Base-by-base conservation (phyloP, 2,329 filamentous ascomycete genomes). In the Diaporthe vexans region DNA sequence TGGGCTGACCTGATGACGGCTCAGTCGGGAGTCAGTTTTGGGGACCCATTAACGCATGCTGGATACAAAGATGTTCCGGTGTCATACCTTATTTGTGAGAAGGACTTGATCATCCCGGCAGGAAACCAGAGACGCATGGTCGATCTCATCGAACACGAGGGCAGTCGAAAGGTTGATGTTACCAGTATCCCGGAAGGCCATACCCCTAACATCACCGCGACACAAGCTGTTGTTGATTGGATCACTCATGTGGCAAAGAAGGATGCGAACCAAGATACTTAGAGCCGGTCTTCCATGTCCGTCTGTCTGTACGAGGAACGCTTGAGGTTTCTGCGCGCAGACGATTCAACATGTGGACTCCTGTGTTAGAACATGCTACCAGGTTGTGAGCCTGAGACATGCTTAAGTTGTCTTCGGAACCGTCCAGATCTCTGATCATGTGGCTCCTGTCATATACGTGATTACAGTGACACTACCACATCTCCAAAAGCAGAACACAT, bases 151-250 rank as follows among this genome's bases (percentile, higher is more conserved):
- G 59, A 63, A 33, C 37, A 46, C 19, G 58, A 46, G 40, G 40
- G 40, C 24, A 13, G 59, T 24, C 46, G 40, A 29, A 48, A 29
- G 13, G 40, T 63, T 19, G 59, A 63, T n/a, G 40, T 63, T 17
- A 48, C 59, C 24, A 29, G 10, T 17, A 48, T 63, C 9, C 24
- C 17, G 15, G 24, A n/a, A 46, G 59, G 59, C 37, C 59, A 63
- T 63, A 24, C 37, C 24, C 59, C 59, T 26, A 63, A 46, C 21
- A n/a, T 21, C 24, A 63, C 37, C 17, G 37, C 37, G 10, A 29
- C 40, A 10, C 24, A 63, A n/a, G 59, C 40, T 3, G 24, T 63
- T 63, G 59, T 63, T 48, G 59, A 63, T 6, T 63, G 59, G 59
- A 63, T 63, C 19, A 19, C 17, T 21, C 37, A 61, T 21, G 35